A percentile compares a stretch with the other conserved stretches of the same genome.
phyloP scores from a whole-genome alignment of 1,284 basidiomycete species.

The Naganishia cerealis region DNA sequence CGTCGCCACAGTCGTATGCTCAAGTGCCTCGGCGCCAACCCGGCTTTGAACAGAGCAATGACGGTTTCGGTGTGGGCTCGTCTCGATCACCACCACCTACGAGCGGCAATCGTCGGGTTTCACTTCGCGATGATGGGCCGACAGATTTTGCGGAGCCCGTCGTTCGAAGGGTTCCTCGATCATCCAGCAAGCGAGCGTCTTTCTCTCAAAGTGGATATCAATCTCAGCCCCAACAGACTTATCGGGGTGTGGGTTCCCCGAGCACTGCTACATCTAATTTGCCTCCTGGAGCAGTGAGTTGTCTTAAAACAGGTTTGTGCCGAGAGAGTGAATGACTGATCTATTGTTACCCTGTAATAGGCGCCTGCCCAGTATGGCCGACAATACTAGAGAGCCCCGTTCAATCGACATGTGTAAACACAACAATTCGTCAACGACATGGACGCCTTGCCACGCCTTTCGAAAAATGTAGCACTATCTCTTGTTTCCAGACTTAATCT shows the following conservation, averaged over 20 bases:
- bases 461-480: conserved; percentile 20
- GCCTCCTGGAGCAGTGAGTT: conserved; percentile 27
- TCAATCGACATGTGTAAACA: conserved; percentile 3
- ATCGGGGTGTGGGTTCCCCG: conserved; percentile 19
- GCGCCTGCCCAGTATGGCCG: conserved; percentile 24
- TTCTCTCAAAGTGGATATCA: conserved; percentile 26
- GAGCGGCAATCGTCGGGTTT: background rate
- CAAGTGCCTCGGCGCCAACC: conserved; percentile 21
- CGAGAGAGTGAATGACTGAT: background rate
- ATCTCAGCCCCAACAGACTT: conserved; percentile 20
- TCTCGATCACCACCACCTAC: conserved; percentile 16
- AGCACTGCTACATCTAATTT: background rate
- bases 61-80: conserved; percentile 7
- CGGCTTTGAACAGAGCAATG: conserved; percentile 10
- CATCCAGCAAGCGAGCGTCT: conserved; percentile 24
- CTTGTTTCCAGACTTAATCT: background rate
- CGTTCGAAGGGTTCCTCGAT: conserved; percentile 19
- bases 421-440: conserved; percentile 2
- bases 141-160: conserved; percentile 24
- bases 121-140: conserved; percentile 24
- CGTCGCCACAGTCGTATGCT: conserved; percentile 3
- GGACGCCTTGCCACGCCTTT: conserved; percentile 5
- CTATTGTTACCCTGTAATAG: background rate
- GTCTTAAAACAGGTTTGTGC: background rate
- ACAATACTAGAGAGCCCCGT: conserved; percentile 19